Conservation (phyloP, 2,329 filamentous ascomycete species). For the Rasamsonia emersonii region DNA sequence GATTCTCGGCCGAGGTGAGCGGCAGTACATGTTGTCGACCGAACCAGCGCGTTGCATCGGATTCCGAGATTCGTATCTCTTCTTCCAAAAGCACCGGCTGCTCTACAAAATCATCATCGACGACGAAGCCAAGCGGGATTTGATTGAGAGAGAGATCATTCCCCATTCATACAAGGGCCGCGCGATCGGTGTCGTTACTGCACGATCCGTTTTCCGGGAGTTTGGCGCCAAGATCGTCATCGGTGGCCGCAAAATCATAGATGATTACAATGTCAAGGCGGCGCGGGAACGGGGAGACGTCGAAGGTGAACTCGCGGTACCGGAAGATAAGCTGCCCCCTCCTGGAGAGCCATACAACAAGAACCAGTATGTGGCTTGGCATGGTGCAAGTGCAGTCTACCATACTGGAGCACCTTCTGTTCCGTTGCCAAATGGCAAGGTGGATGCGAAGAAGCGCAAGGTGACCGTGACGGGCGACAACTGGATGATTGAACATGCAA, state of each 20-base stretch:
- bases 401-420: slow-evolving; percentile 71
- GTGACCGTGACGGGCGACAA: slow-evolving; percentile 87
- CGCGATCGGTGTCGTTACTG: slow-evolving; percentile 92
- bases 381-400: slow-evolving; percentile 92
- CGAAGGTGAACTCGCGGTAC: slow-evolving; percentile 86
- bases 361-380: slow-evolving; percentile 98
- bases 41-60: slow-evolving; percentile 94
- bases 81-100: slow-evolving; percentile 95
- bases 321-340: slow-evolving; percentile 67
- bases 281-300: slow-evolving; percentile 67
- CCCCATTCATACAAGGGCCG: slow-evolving; percentile 98
- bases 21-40: slow-evolving; percentile 96
- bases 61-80: slow-evolving; percentile 95
- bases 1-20: slow-evolving; percentile 69
- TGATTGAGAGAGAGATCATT: slow-evolving; percentile 92
- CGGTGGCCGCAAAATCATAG: slow-evolving; percentile 72
- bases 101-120: slow-evolving; percentile 98
- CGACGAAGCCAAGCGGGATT: slow-evolving; percentile 91
- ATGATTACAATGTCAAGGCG: slow-evolving; percentile 79
- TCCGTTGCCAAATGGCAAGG: slow-evolving; percentile 67
- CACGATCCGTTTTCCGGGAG: slow-evolving; percentile 91
- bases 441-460: slow-evolving; percentile 72
- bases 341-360: slow-evolving; percentile 90
- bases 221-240: slow-evolving; percentile 93
- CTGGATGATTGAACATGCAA: slow-evolving; percentile 93